Conservation (phyloP, 164 flowering plant species). For the Annona cherimola region DNA sequence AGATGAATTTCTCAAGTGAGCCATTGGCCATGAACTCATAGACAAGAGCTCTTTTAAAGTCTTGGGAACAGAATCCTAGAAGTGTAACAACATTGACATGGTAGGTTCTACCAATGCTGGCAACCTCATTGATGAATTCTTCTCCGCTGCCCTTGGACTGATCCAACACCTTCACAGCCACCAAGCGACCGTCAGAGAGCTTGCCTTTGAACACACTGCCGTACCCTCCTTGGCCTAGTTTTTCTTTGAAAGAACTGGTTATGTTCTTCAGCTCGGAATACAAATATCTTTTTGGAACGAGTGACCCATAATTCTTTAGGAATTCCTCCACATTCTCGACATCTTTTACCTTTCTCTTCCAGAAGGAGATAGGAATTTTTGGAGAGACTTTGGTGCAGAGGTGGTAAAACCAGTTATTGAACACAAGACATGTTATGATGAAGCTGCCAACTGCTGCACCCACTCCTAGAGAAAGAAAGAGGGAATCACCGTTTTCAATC, state of each 20-base stretch:
- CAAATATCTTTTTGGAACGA: conserved; percentile 24
- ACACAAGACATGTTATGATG: too few relatives aligned
- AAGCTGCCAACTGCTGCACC: too few relatives aligned
- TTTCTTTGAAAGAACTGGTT: conserved; percentile 31
- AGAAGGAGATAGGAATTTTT: neutral
- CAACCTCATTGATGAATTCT: conserved; percentile 27
- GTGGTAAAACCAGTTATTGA: too few relatives aligned
- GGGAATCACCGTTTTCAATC: too few relatives aligned
- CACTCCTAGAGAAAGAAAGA: too few relatives aligned
- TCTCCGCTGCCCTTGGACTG: conserved; percentile 8
- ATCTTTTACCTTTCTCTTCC: conserved; percentile 2
- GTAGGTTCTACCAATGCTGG: conserved; percentile 29
- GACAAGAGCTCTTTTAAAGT: conserved; percentile 29
- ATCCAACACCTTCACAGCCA: conserved; percentile 36
- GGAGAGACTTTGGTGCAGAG: too few relatives aligned
- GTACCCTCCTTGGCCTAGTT: conserved; percentile 41
- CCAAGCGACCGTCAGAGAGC: conserved; percentile 25
- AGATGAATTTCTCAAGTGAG: conserved; percentile 41
- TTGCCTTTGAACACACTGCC: conserved; percentile 43
- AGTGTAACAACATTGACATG: conserved; percentile 36
- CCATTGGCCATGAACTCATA: conserved; percentile 42
- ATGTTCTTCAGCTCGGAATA: conserved; percentile 31
- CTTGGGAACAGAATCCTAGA: conserved; percentile 33
- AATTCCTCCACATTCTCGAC: conserved; percentile 4
- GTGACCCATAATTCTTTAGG: conserved; percentile 16